These are phyloP conservation scores for Euphorbia corollata DNA, from an alignment of 441 rosid species.

Conservation along the genomic window DNA sequence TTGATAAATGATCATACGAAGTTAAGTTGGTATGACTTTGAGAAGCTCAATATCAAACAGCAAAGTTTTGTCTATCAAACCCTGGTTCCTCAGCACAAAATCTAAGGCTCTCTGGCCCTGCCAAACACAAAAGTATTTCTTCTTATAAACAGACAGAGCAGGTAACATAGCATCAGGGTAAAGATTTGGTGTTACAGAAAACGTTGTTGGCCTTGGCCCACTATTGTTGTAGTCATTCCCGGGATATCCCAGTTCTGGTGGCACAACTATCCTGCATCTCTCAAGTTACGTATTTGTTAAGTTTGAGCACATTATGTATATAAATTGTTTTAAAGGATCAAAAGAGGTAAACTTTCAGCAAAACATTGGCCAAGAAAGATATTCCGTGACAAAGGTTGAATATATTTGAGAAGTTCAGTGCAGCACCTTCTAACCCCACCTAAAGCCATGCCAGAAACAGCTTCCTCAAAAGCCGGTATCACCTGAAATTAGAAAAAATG, in stretches of 20 bases:
- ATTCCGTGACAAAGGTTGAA: background rate
- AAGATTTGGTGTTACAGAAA: constrained; percentile 47
- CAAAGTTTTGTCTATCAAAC: constrained; percentile 86
- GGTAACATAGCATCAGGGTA: background rate
- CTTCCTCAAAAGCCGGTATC: constrained; percentile 94
- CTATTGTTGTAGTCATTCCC: constrained; percentile 74
- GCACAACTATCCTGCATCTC: constrained; percentile 85
- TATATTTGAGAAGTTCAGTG: constrained; percentile 20
- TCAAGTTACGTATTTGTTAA: constrained; percentile 23
- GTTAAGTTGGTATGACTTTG: constrained; percentile 48
- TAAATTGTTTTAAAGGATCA: background rate
- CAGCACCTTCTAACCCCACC: constrained; percentile 89
- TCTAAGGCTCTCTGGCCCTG: constrained; percentile 95
- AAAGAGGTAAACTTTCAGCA: background rate
- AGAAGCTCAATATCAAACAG: constrained; percentile 89
- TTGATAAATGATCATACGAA: constrained; percentile 17
- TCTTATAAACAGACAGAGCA: background rate
- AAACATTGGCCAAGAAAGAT: background rate
- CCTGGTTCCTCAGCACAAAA: constrained; percentile 92
- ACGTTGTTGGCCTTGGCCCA: constrained; percentile 76
- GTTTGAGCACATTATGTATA: constrained; percentile 15
- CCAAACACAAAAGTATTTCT: constrained; percentile 8
- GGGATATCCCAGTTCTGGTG: constrained; percentile 91
- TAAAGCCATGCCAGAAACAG: constrained; percentile 80
- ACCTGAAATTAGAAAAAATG: constrained; percentile 45